Base-by-base conservation (phyloP, 768 basidiomycete species). In the Rhizopogon salebrosus region DNA sequence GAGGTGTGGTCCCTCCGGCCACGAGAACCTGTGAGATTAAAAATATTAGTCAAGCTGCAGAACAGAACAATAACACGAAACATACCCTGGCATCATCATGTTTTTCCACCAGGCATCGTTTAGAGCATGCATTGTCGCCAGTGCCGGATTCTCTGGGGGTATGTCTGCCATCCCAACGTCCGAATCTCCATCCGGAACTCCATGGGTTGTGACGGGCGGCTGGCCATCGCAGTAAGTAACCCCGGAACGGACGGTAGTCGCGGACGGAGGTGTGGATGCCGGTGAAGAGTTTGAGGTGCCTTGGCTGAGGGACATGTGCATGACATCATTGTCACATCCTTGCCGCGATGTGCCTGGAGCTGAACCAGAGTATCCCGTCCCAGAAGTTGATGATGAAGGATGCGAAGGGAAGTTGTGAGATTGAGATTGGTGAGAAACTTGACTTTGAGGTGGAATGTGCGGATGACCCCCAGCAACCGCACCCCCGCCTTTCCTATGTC, bases 31-130 rank as follows among this genome's bases (percentile, higher is more conserved):
- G 35, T 48, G 11, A 26, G 8, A 39, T 31, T 36, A 29, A 18
- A 22, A 45, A 2, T 10, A 4, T 46, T 26, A 26, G 14, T 51
- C 49, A 38, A 1, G 57, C 14, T n/a, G 34, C 29, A n/a, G 24
- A 54, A 31, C 6, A n/a, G 16, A 13, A 18, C 20, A 6, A 26
- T 2, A 27, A 26, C 3, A 27, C 34, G 42, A 40, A 46, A 60
- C 70, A 23, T 45, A 86, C 84, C 89, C 89, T 35, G 89, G 89
- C 85, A 91, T 87, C 87, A 90, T 86, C 83, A 89, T 85, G 45
- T 79, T 86, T 40, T 77, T 69, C 87, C 86, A 89, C 79, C 83
- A 91, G 7, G 71, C 76, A 46, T 84, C 87, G 56, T 85, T 83
- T 52, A 92, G 72, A 26, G 82, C 82, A 46, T 82, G 78, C 83